These are phyloP conservation scores for Candida mesenterica DNA, from an alignment of 1,139 yeast species.

Conservation along the genomic window DNA sequence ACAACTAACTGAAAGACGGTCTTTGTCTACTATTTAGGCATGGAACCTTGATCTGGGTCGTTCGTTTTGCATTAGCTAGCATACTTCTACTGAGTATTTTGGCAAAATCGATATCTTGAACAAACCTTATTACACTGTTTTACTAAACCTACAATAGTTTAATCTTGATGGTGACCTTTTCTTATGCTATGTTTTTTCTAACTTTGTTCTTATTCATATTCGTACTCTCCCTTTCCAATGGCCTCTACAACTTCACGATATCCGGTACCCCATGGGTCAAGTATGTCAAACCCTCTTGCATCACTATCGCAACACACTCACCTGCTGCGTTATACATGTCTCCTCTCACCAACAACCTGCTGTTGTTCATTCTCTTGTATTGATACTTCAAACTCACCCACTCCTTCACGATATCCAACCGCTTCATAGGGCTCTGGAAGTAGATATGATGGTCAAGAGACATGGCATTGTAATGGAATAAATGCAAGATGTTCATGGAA, in stretches of 20 bases:
- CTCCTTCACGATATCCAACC: slow-evolving; percentile 36
- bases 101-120: too few relatives aligned
- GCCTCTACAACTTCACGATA: slow-evolving; percentile 17
- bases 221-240: too few relatives aligned
- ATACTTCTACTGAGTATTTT: too few relatives aligned
- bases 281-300: slow-evolving; percentile 46
- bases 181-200: too few relatives aligned
- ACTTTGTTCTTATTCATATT: too few relatives aligned
- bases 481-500: slow-evolving; percentile 39
- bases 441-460: slow-evolving; percentile 48
- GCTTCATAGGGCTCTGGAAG: slow-evolving; percentile 35
- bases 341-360: slow-evolving; percentile 41
- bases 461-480: slow-evolving; percentile 49
- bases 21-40: too few relatives aligned
- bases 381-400: slow-evolving; percentile 44
- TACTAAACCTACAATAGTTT: too few relatives aligned
- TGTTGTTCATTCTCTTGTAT: slow-evolving; percentile 34
- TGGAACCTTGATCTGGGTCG: too few relatives aligned
- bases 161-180: too few relatives aligned
- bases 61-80: too few relatives aligned
- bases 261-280: slow-evolving; percentile 29
- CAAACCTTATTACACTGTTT: too few relatives aligned
- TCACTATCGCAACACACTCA: slow-evolving; percentile 39
- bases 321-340: slow-evolving; percentile 33
- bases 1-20: too few relatives aligned